These are phyloP conservation scores for Diaporthe ilicicola DNA, from an alignment of 2,329 filamentous ascomycete species.

Conservation along the genomic window DNA sequence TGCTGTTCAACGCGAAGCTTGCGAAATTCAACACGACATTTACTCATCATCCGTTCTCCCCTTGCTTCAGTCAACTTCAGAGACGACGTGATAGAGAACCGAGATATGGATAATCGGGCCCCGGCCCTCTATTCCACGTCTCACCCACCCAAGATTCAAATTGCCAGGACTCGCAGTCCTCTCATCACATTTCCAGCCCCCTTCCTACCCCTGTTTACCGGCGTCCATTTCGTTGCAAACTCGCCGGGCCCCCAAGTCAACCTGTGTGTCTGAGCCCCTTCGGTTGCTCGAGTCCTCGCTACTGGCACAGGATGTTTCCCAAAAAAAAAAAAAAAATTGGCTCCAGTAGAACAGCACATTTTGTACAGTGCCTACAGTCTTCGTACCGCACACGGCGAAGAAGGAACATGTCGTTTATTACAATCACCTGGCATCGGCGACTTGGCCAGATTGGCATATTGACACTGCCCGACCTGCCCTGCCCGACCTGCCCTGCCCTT, in stretches of 20 bases:
- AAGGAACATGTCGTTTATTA: neutral
- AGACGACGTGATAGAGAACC: constrained; percentile 19
- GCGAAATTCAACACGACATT: neutral
- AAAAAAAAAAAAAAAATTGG: no score
- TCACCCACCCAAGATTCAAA: constrained; percentile 3
- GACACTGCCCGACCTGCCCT: neutral
- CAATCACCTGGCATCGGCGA: constrained; percentile 10
- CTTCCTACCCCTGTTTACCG: neutral
- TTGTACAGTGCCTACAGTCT: neutral
- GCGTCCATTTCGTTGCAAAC: neutral
- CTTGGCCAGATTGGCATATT: neutral
- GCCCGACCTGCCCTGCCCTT: neutral
- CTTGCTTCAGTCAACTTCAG: neutral
- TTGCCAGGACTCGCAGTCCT: neutral
- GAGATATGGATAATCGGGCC: constrained; percentile 25
- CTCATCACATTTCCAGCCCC: neutral
- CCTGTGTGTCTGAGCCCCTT: neutral
- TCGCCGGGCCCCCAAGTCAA: neutral
- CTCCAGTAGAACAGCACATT: neutral
- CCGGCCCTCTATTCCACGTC: constrained; percentile 15
- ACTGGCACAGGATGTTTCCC: neutral
- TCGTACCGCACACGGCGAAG: neutral
- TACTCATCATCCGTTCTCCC: neutral
- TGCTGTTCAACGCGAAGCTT: neutral
- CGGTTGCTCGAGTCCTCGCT: neutral